Percentiles rank a stretch among this genome's conserved stretches.
Conservation (phyloP, 2,329 filamentous ascomycete species). For the Cercospora nicotianae region DNA sequence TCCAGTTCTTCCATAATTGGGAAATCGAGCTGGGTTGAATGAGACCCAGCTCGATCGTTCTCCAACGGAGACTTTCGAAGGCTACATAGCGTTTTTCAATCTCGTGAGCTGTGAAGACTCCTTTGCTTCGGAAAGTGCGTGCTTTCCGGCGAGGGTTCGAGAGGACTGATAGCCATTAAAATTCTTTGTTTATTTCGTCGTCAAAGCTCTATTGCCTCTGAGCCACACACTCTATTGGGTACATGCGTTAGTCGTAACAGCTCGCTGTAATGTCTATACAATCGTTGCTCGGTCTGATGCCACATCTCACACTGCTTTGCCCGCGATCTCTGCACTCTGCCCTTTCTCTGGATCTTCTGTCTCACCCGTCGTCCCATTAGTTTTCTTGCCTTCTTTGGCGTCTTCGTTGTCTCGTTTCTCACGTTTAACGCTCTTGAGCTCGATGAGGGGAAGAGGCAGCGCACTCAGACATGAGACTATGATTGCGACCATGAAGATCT, state of each 20-base stretch:
- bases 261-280: neutral
- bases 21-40: too few species aligned
- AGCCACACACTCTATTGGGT: neutral
- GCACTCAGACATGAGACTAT: constrained; percentile 13
- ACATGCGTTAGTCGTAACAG: neutral
- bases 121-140: neutral
- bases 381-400: constrained; percentile 4
- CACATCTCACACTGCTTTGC: neutral
- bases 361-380: too few species aligned
- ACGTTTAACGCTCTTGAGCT: constrained; percentile 39
- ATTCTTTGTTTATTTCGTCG: neutral
- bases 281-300: neutral
- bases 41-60: too few species aligned
- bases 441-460: constrained; percentile 12
- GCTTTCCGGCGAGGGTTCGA: neutral
- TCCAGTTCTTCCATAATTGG: too few species aligned
- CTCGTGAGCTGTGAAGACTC: neutral
- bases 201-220: neutral
- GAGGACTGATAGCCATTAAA: neutral
- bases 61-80: too few species aligned
- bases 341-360: neutral
- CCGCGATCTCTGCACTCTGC: neutral
- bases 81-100: neutral
- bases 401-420: constrained; percentile 16
- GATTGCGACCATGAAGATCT: constrained; percentile 16